Percentiles rank a stretch among this genome's conserved stretches.
phyloP scores from a whole-genome alignment of 441 rosid species.

The Sinapis alba region DNA sequence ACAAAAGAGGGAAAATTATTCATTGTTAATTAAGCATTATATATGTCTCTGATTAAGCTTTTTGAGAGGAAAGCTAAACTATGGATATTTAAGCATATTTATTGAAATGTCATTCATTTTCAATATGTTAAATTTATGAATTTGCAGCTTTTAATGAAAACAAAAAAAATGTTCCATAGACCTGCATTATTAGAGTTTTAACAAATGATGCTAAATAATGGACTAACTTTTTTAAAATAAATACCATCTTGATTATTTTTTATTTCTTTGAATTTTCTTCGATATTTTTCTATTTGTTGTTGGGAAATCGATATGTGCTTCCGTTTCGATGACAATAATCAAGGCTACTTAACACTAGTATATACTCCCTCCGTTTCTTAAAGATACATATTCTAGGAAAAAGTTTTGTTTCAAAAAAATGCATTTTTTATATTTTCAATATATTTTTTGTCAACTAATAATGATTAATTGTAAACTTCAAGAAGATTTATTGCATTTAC shows the following conservation, averaged over 20 bases:
- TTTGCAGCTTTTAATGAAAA: not conserved
- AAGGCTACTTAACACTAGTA: no score
- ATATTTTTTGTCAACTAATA: no score
- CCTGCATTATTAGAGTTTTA: not conserved
- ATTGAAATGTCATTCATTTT: not conserved
- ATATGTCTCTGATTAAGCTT: not conserved
- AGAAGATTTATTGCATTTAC: no score
- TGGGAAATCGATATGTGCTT: not conserved
- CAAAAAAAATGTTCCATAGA: not conserved
- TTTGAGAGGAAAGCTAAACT: not conserved
- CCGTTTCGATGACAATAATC: no score
- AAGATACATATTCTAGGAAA: no score
- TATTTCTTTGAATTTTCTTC: not conserved
- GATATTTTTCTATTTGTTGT: not conserved
- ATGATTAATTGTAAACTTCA: no score
- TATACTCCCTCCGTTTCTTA: no score
- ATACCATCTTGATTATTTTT: not conserved
- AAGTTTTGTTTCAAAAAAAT: no score
- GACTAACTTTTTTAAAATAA: not conserved
- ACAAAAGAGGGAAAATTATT: not conserved
- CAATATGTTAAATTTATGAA: not conserved
- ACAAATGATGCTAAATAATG: not conserved
- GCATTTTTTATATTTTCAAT: no score
- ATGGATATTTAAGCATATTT: not conserved
- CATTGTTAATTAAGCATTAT: not conserved